Conservation (phyloP, 805 yeast genomes). For the Candida ipomoeae region DNA sequence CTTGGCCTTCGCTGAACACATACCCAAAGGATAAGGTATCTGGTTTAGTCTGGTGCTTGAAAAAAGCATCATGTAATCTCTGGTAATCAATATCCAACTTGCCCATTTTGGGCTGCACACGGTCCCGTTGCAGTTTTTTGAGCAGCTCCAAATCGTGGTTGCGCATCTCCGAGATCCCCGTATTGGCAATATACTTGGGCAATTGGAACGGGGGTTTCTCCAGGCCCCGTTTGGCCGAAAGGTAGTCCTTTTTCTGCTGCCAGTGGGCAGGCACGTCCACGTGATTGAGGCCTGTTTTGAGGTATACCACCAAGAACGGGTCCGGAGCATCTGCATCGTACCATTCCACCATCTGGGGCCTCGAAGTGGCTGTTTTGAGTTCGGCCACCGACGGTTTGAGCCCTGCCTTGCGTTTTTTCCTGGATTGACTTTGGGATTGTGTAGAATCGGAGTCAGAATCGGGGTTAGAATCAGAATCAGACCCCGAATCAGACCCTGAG, state of each 20-base stretch:
- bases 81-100: slow-evolving; percentile 80
- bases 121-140: slow-evolving; percentile 72
- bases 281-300: slow-evolving; percentile 62
- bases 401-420: slow-evolving; percentile 46
- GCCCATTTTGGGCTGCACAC: slow-evolving; percentile 88
- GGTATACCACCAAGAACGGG: slow-evolving; percentile 58
- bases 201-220: slow-evolving; percentile 70
- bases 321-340: slow-evolving; percentile 80
- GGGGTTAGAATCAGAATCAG: background rate
- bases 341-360: slow-evolving; percentile 83
- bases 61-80: slow-evolving; percentile 80
- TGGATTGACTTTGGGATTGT: slow-evolving; percentile 4
- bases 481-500: no score
- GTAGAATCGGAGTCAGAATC: background rate
- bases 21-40: slow-evolving; percentile 63
- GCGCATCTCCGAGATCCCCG: slow-evolving; percentile 88
- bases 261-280: slow-evolving; percentile 84
- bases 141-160: slow-evolving; percentile 57
- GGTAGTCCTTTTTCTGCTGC: slow-evolving; percentile 72
- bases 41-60: slow-evolving; percentile 76
- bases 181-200: slow-evolving; percentile 72
- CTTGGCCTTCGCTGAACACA: slow-evolving; percentile 68
- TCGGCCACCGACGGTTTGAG: slow-evolving; percentile 62
- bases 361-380: slow-evolving; percentile 54
- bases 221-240: slow-evolving; percentile 60